Evolutionary conservation across 768 basidiomycete genomes (phyloP).

Genomic region (Tylopilus felleus): DNA sequence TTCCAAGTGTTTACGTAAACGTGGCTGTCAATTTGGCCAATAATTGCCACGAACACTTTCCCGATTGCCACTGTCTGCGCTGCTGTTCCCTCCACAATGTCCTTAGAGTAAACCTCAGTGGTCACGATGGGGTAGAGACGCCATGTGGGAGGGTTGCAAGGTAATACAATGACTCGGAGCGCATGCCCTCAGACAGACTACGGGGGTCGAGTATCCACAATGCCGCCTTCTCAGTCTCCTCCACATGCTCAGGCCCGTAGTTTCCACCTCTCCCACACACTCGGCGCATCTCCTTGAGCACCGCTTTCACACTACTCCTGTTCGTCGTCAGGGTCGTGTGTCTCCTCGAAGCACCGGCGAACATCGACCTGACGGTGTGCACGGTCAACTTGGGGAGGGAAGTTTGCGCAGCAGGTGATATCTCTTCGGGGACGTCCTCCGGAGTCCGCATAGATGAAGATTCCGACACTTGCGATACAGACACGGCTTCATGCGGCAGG

Average conservation of each 20-base stretch:
- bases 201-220: conserved; percentile 80
- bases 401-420: conserved; percentile 52
- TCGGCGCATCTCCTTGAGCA: conserved; percentile 64
- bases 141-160: too few species aligned
- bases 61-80: too few species aligned
- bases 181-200: conserved; percentile 38
- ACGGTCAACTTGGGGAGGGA: conserved; percentile 61
- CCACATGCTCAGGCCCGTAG: conserved; percentile 12
- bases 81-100: too few species aligned
- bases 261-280: conserved; percentile 4
- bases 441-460: neutral
- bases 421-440: conserved; percentile 30
- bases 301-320: conserved; percentile 66
- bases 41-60: too few species aligned
- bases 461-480: neutral
- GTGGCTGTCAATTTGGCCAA: too few species aligned
- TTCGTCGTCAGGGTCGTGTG: conserved; percentile 93
- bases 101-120: too few species aligned
- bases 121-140: too few species aligned
- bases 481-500: conserved; percentile 41
- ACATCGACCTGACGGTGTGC: conserved; percentile 74
- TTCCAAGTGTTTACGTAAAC: too few species aligned
- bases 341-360: conserved; percentile 61
- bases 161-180: conserved; percentile 3
- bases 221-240: conserved; percentile 32